Percentiles rank a stretch among this genome's conserved stretches.
phyloP scores from a whole-genome alignment of 768 basidiomycete genomes.

The Termitomyces bulborhizus region DNA sequence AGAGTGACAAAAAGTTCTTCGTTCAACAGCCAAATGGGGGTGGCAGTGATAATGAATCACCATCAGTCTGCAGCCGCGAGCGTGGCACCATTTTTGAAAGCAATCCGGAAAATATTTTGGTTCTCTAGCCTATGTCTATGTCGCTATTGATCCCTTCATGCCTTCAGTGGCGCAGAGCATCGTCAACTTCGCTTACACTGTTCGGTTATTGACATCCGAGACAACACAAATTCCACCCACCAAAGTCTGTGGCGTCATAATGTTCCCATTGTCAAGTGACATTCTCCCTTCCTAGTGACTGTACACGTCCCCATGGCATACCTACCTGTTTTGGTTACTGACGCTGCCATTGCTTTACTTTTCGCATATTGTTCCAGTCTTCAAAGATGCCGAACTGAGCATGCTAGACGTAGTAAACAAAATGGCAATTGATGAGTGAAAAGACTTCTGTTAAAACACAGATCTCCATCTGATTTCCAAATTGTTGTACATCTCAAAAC shows the following conservation, averaged over 20 bases:
- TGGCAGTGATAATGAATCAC: too few relatives aligned
- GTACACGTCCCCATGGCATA: background rate
- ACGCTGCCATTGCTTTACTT: constrained; percentile 72
- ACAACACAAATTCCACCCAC: too few relatives aligned
- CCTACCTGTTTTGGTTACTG: constrained; percentile 30
- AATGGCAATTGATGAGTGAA: constrained; percentile 24
- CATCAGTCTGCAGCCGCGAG: background rate
- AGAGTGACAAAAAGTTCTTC: too few relatives aligned
- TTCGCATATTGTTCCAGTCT: constrained; percentile 68
- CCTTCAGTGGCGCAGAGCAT: background rate
- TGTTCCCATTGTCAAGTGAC: background rate
- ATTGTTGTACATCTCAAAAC: constrained; percentile 38
- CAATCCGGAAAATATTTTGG: too few relatives aligned
- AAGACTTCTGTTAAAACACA: background rate
- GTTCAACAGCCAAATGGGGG: too few relatives aligned
- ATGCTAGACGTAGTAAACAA: constrained; percentile 51
- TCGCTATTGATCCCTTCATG: background rate
- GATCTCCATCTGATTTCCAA: background rate
- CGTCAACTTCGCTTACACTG: too few relatives aligned
- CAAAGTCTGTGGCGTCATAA: too few relatives aligned
- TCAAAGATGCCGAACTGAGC: constrained; percentile 70
- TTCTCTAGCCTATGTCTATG: background rate
- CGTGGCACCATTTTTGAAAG: background rate
- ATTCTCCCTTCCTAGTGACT: background rate
- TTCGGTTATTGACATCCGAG: background rate